phyloP scores from a whole-genome alignment of 1,139 yeast species.

The Zhuliangozyma blackwelliae region DNA sequence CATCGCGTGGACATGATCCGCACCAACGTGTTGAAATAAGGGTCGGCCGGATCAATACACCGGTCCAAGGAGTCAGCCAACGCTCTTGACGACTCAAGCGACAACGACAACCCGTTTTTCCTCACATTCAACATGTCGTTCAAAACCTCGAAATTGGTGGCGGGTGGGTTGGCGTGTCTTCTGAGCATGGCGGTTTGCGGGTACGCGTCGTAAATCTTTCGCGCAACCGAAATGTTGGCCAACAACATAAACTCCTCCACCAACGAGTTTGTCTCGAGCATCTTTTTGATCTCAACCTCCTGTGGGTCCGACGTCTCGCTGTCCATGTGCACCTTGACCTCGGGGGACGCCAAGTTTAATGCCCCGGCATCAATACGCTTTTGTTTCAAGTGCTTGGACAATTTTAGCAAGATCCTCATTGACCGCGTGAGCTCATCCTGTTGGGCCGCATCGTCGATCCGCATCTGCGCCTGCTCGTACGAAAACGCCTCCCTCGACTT shows the following conservation, averaged over 20 bases:
- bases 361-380: slow-evolving; percentile 94
- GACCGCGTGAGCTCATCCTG: slow-evolving; percentile 84
- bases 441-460: slow-evolving; percentile 78
- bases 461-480: slow-evolving; percentile 85
- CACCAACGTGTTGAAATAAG: slow-evolving; percentile 87
- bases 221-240: slow-evolving; percentile 94
- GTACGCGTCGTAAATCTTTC: slow-evolving; percentile 83
- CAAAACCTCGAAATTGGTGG: slow-evolving; percentile 82
- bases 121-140: slow-evolving; percentile 87
- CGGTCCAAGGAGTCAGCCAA: slow-evolving; percentile 91
- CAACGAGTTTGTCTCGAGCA: slow-evolving; percentile 86
- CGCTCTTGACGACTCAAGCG: slow-evolving; percentile 83
- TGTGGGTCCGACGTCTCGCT: slow-evolving; percentile 96
- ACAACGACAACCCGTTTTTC: slow-evolving; percentile 67
- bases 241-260: slow-evolving; percentile 98
- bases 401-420: slow-evolving; percentile 72
- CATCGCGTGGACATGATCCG: slow-evolving; percentile 98
- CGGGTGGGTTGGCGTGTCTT: slow-evolving; percentile 96
- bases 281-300: slow-evolving; percentile 86
- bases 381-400: slow-evolving; percentile 82
- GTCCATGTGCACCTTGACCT: slow-evolving; percentile 95
- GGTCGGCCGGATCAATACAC: slow-evolving; percentile 76
- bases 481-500: slow-evolving; percentile 92
- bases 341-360: slow-evolving; percentile 93
- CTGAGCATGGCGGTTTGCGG: slow-evolving; percentile 98